These are phyloP conservation scores for Gautieria morchelliformis DNA, from an alignment of 768 basidiomycete genomes.

Conservation along the genomic window DNA sequence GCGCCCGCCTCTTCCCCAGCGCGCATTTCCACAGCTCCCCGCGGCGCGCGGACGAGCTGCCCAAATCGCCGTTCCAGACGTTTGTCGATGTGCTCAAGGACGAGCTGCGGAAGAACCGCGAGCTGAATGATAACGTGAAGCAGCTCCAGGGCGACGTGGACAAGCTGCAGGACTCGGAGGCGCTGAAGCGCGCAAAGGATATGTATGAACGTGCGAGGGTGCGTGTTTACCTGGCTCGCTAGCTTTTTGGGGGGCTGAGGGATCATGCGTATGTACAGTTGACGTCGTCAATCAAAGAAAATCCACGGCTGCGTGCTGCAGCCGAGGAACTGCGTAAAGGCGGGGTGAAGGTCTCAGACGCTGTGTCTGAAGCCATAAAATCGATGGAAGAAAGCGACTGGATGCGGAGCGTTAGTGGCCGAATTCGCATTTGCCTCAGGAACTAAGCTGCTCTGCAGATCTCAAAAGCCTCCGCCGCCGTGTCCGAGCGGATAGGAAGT, in stretches of 20 bases:
- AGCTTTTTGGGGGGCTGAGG: neutral
- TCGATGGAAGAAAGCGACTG: constrained; percentile 93
- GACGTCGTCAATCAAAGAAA: constrained; percentile 91
- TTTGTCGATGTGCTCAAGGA: constrained; percentile 92
- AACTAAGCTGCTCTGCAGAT: constrained; percentile 39
- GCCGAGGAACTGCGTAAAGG: constrained; percentile 86
- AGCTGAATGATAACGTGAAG: constrained; percentile 93
- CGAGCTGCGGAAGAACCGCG: constrained; percentile 87
- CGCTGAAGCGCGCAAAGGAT: constrained; percentile 85
- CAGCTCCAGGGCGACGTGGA: constrained; percentile 96
- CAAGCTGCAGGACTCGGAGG: constrained; percentile 93
- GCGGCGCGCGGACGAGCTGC: constrained; percentile 49
- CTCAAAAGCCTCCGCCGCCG: constrained; percentile 73
- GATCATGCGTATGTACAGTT: constrained; percentile 40
- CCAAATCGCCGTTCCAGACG: constrained; percentile 90
- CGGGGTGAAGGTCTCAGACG: constrained; percentile 89
- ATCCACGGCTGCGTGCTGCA: constrained; percentile 82
- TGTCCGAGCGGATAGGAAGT: constrained; percentile 76
- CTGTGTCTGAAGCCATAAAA: constrained; percentile 84
- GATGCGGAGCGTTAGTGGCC: constrained; percentile 52
- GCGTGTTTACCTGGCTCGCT: constrained; percentile 15
- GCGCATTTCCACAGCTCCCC: constrained; percentile 38
- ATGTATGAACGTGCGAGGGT: constrained; percentile 94
- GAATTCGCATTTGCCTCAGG: neutral
- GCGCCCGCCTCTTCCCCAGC: constrained; percentile 6